Conservation (phyloP, 805 yeast genomes). For the Candida silvatica region DNA sequence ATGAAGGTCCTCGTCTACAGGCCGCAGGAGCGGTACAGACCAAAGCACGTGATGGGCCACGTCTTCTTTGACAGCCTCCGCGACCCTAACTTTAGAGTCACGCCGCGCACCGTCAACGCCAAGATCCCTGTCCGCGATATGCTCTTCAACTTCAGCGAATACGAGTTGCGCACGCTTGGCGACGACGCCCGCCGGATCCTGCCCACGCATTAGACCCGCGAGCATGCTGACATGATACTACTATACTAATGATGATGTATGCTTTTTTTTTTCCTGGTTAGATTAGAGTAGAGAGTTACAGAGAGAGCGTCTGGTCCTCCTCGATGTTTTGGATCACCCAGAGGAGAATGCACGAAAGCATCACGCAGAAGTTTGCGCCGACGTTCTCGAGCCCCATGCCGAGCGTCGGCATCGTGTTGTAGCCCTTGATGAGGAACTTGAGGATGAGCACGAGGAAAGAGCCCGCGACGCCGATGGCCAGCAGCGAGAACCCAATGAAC, state of each 20-base stretch:
- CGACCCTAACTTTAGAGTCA: constrained; percentile 33
- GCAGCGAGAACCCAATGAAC: constrained; percentile 83
- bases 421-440: constrained; percentile 74
- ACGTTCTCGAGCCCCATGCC: constrained; percentile 94
- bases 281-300: constrained; percentile 9
- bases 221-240: not conserved
- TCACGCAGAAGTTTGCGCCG: constrained; percentile 64
- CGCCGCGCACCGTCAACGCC: constrained; percentile 23
- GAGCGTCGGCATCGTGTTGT: constrained; percentile 70
- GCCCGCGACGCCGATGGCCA: constrained; percentile 94
- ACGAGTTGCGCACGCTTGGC: constrained; percentile 36
- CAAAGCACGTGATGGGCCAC: constrained; percentile 78
- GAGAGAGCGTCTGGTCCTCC: constrained; percentile 88
- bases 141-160: constrained; percentile 63
- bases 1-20: constrained; percentile 80
- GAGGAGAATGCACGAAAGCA: constrained; percentile 80
- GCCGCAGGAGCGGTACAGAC: constrained; percentile 75
- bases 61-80: constrained; percentile 85
- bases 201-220: constrained; percentile 7
- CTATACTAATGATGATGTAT: no score
- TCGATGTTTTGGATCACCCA: constrained; percentile 96
- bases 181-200: constrained; percentile 15
- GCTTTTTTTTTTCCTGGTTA: constrained; percentile 4
- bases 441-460: constrained; percentile 80
- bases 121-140: constrained; percentile 30